Conservation (phyloP, 495 filamentous ascomycete genomes). For the Friedmanniomyces endolithicus region DNA sequence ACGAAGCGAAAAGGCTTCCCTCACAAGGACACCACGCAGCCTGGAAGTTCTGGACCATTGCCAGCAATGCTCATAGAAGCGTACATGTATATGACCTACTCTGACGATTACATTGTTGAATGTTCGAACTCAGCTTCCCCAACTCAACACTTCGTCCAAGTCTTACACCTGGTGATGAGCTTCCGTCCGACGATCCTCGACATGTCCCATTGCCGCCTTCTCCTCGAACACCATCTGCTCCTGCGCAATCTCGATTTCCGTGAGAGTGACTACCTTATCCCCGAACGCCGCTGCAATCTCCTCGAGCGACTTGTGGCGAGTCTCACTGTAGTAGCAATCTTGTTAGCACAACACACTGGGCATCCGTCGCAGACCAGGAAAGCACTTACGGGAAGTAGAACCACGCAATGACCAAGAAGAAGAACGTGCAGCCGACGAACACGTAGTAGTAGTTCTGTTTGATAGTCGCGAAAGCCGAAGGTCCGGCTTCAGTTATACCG, state of each 20-base stretch:
- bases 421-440: constrained; percentile 39
- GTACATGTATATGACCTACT: no score
- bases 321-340: constrained; percentile 28
- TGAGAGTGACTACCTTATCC: constrained; percentile 36
- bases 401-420: constrained; percentile 42
- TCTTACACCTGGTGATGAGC: neutral
- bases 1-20: no score
- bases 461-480: constrained; percentile 47
- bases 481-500: constrained; percentile 45
- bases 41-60: no score
- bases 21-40: no score
- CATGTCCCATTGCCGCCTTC: constrained; percentile 2
- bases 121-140: no score
- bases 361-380: neutral
- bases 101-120: no score
- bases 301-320: constrained; percentile 44
- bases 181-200: neutral
- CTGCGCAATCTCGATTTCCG: constrained; percentile 2
- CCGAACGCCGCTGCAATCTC: constrained; percentile 48
- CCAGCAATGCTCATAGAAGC: no score
- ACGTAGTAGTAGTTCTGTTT: constrained; percentile 51
- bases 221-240: constrained; percentile 9
- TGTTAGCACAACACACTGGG: neutral
- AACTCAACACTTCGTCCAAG: neutral
- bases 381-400: constrained; percentile 41